Conservation (phyloP, 352 stramenopile genomes). For the Achlya hypogyna region DNA sequence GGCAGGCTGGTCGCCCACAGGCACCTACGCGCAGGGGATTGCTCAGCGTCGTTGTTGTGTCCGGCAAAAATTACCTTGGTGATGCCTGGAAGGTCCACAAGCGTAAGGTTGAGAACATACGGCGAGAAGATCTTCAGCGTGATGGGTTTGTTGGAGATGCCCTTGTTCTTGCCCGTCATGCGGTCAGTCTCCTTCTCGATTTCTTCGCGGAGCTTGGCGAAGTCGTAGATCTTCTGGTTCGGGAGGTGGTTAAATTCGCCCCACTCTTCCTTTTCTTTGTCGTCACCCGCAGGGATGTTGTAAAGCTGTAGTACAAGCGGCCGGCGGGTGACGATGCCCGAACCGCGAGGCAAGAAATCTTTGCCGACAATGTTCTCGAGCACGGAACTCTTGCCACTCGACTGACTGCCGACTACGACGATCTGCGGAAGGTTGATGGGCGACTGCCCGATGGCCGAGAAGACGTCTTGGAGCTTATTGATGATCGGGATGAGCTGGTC, state of each 20-base stretch:
- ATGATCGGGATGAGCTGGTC: conserved; percentile 99
- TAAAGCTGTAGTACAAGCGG: conserved; percentile 98
- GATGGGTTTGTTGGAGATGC: conserved; percentile 97
- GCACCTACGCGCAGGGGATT: conserved; percentile 66
- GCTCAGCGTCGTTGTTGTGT: too few relatives aligned
- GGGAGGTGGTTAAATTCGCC: conserved; percentile 98
- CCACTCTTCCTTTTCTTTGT: conserved; percentile 82
- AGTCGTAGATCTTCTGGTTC: conserved; percentile 94
- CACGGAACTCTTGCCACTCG: conserved; percentile 93
- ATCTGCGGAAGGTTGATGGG: conserved; percentile 97
- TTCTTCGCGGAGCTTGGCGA: conserved; percentile 94
- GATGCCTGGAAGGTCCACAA: conserved; percentile 99
- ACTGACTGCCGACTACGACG: conserved; percentile 96
- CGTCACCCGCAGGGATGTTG: conserved; percentile 45
- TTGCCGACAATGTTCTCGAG: conserved; percentile 93
- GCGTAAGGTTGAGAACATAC: conserved; percentile 96
- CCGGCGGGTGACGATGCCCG: conserved; percentile 97
- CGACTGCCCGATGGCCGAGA: conserved; percentile 91
- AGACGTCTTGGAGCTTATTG: conserved; percentile 99
- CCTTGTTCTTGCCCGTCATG: conserved; percentile 94
- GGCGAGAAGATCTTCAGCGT: conserved; percentile 98
- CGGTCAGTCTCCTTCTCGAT: conserved; percentile 98
- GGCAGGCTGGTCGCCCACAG: conserved; percentile 96
- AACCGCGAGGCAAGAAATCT: conserved; percentile 94
- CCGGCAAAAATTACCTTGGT: too few relatives aligned